phyloP scores from a whole-genome alignment of 768 basidiomycete species.

The Suillus weaverae region DNA sequence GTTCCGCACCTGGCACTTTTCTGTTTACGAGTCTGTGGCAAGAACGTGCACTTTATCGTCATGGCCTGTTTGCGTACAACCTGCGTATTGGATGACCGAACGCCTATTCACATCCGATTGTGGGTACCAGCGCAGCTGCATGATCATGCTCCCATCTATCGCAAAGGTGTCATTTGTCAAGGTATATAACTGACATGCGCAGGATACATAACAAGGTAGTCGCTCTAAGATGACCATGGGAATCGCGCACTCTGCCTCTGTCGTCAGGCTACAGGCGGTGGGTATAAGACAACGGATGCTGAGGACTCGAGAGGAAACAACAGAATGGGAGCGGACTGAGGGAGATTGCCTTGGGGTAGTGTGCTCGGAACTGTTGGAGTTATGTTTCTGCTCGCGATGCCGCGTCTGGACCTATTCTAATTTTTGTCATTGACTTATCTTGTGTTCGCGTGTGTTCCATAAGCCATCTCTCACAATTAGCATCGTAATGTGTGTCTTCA shows the following conservation, averaged over 20 bases:
- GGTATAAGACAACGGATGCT: too few relatives aligned
- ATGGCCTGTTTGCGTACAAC: background rate
- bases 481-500: too few relatives aligned
- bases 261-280: too few relatives aligned
- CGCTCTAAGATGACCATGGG: background rate
- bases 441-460: background rate
- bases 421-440: too few relatives aligned
- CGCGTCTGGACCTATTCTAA: too few relatives aligned
- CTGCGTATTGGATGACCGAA: background rate
- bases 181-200: background rate
- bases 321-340: too few relatives aligned
- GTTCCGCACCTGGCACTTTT: background rate
- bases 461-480: too few relatives aligned
- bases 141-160: background rate
- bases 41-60: background rate
- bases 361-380: background rate
- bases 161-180: background rate
- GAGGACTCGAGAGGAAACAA: too few relatives aligned
- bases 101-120: background rate
- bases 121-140: background rate
- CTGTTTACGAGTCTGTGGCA: background rate
- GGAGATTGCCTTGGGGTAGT: too few relatives aligned
- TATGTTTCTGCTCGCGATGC: background rate
- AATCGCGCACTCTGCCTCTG: too few relatives aligned
- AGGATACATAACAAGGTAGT: background rate